A percentile compares a stretch with the other conserved stretches of the same genome.
phyloP scores from a whole-genome alignment of 2,329 filamentous ascomycete genomes.

The Stagonosporopsis tanaceti region DNA sequence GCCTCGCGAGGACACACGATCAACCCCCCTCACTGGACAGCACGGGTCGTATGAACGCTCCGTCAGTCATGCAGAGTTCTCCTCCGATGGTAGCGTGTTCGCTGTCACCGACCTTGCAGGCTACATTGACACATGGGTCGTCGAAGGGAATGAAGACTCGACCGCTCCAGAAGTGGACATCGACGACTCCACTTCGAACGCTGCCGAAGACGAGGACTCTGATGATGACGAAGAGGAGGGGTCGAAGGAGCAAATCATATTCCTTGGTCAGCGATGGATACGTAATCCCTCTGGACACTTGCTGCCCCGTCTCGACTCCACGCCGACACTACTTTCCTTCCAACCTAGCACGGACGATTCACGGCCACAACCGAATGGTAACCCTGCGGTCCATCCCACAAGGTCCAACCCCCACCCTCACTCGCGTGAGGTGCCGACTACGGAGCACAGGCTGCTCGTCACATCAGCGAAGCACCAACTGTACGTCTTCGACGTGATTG shows the following conservation, averaged over 20 bases:
- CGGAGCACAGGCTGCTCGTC: constrained; percentile 65
- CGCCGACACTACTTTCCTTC: constrained; percentile 57
- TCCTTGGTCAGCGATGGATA: constrained; percentile 73
- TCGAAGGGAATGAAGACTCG: constrained; percentile 66
- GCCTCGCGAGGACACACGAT: constrained; percentile 34
- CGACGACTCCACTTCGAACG: constrained; percentile 41
- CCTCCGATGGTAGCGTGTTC: constrained; percentile 79
- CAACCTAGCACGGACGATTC: constrained; percentile 44
- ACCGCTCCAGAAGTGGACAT: constrained; percentile 53
- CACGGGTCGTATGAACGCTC: constrained; percentile 79
- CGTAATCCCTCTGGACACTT: constrained; percentile 71
- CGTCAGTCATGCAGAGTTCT: constrained; percentile 79
- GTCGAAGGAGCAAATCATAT: constrained; percentile 57
- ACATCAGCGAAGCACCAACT: constrained; percentile 72
- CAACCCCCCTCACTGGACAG: constrained; percentile 64
- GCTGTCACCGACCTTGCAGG: constrained; percentile 83
- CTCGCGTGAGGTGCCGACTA: constrained; percentile 64
- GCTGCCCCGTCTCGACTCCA: constrained; percentile 56
- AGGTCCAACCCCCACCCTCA: constrained; percentile 60
- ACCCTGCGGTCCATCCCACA: constrained; percentile 59
- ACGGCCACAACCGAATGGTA: constrained; percentile 52
- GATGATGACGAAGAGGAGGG: constrained; percentile 57
- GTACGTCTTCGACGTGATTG: constrained; percentile 79
- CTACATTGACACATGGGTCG: constrained; percentile 84
- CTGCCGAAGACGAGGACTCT: constrained; percentile 43